Conservation (phyloP, 2,329 filamentous ascomycete genomes). For the Venturia pyrina region DNA sequence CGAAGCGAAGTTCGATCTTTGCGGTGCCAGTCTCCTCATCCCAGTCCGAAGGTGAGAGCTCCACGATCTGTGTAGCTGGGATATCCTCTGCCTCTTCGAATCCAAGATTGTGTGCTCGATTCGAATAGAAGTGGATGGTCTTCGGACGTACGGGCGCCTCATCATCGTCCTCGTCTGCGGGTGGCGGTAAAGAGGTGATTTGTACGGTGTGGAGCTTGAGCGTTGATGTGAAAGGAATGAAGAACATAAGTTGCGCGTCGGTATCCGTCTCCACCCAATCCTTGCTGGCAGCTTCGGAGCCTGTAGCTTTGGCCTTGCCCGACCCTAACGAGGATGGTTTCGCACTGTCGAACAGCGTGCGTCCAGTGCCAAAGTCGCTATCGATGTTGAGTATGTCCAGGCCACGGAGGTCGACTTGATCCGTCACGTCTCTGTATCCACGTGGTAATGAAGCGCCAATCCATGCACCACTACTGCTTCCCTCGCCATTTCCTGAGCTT, state of each 20-base stretch:
- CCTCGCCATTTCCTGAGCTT: constrained; percentile 46
- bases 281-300: constrained; percentile 24
- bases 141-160: constrained; percentile 72
- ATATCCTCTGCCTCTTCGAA: constrained; percentile 92
- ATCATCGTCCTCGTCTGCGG: constrained; percentile 43
- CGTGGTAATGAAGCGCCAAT: constrained; percentile 63
- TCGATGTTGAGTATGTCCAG: constrained; percentile 85
- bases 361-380: constrained; percentile 61
- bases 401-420: constrained; percentile 67
- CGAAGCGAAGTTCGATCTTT: constrained; percentile 62
- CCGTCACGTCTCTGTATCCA: constrained; percentile 74
- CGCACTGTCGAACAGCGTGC: constrained; percentile 59
- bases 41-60: constrained; percentile 70
- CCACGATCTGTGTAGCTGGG: constrained; percentile 68
- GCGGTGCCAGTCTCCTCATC: constrained; percentile 40
- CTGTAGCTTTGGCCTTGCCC: constrained; percentile 39
- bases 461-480: constrained; percentile 47
- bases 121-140: constrained; percentile 77
- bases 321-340: constrained; percentile 45
- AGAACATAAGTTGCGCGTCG: constrained; percentile 92
- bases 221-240: constrained; percentile 76
- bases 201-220: constrained; percentile 81
- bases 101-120: constrained; percentile 79
- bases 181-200: constrained; percentile 68
- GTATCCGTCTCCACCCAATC: constrained; percentile 97